These are phyloP conservation scores for Ajuga reptans DNA, from an alignment of 305 asterid species.

Conservation along the genomic window DNA sequence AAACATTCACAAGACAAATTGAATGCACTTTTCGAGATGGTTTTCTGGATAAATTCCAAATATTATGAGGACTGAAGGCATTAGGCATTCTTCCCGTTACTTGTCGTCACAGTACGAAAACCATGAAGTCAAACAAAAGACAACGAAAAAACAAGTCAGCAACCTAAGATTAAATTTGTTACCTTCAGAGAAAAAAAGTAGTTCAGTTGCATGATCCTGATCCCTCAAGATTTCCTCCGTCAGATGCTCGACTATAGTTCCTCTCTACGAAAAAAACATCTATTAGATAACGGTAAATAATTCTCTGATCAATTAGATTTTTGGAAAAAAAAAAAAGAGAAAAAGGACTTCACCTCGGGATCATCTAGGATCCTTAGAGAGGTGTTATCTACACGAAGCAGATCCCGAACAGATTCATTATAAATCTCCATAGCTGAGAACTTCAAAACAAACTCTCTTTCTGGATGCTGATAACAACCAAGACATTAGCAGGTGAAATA, in stretches of 20 bases:
- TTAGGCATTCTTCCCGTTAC: too few relatives aligned
- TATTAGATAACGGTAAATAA: not conserved
- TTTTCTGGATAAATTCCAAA: not conserved
- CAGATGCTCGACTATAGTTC: slow-evolving; percentile 61
- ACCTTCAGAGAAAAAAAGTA: slow-evolving; percentile 74
- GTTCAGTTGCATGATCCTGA: slow-evolving; percentile 52
- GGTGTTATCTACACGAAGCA: slow-evolving; percentile 48
- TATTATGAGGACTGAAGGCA: not conserved
- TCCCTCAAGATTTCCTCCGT: slow-evolving; percentile 64
- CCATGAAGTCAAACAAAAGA: not conserved
- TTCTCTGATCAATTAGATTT: not conserved
- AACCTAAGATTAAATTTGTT: not conserved
- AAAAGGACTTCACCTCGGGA: slow-evolving; percentile 47
- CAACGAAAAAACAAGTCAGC: not conserved
- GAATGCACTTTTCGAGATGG: not conserved
- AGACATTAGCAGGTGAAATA: slow-evolving; percentile 5
- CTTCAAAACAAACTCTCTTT: slow-evolving; percentile 55
- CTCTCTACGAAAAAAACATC: slow-evolving; percentile 38
- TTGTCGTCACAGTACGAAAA: too few relatives aligned
- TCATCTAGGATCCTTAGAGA: slow-evolving; percentile 65
- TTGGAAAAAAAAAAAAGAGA: not conserved
- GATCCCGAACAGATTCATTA: slow-evolving; percentile 67
- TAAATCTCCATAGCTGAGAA: slow-evolving; percentile 86
- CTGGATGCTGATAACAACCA: slow-evolving; percentile 40
- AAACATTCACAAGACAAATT: not conserved